A percentile compares a stretch with the other conserved stretches of the same genome.
Evolutionary conservation across 345 rosid species (phyloP).

Genomic region (Limnanthes douglasii): DNA sequence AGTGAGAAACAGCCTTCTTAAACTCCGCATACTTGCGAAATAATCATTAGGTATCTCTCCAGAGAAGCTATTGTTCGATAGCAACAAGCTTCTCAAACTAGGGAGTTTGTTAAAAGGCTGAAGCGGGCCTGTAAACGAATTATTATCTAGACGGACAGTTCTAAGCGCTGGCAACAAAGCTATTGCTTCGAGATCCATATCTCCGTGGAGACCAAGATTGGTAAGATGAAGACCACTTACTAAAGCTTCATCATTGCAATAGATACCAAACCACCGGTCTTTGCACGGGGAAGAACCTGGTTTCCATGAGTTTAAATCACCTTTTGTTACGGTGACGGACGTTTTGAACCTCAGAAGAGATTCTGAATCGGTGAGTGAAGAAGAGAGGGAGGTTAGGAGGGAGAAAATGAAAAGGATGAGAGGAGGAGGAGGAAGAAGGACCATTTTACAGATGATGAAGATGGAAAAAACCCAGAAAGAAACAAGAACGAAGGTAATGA

Average conservation of each 20-base stretch:
- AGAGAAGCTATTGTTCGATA: constrained; percentile 42
- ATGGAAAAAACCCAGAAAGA: too few species aligned
- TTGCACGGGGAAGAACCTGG: constrained; percentile 36
- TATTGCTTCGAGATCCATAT: constrained; percentile 31
- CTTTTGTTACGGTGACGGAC: constrained; percentile 2
- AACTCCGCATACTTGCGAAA: constrained; percentile 31
- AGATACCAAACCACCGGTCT: constrained; percentile 43
- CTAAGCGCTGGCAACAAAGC: constrained; percentile 20
- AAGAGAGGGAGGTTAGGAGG: too few species aligned
- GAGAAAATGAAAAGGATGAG: too few species aligned
- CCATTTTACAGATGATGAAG: too few species aligned
- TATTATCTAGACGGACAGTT: constrained; percentile 40
- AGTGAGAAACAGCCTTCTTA: constrained; percentile 47
- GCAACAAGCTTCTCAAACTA: constrained; percentile 25
- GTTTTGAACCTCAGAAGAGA: too few species aligned
- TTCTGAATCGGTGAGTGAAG: too few species aligned
- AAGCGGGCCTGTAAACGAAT: constrained; percentile 41
- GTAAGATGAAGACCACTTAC: constrained; percentile 51
- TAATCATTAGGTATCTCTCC: constrained; percentile 37
- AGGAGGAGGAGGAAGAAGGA: too few species aligned
- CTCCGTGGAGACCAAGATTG: constrained; percentile 36
- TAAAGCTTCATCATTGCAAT: constrained; percentile 23
- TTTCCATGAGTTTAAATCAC: constrained; percentile 42
- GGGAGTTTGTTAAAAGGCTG: constrained; percentile 42
- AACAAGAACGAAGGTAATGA: too few species aligned